These are phyloP conservation scores for Lasiodiplodia gonubiensis DNA, from an alignment of 2,329 filamentous ascomycete species.

Conservation along the genomic window DNA sequence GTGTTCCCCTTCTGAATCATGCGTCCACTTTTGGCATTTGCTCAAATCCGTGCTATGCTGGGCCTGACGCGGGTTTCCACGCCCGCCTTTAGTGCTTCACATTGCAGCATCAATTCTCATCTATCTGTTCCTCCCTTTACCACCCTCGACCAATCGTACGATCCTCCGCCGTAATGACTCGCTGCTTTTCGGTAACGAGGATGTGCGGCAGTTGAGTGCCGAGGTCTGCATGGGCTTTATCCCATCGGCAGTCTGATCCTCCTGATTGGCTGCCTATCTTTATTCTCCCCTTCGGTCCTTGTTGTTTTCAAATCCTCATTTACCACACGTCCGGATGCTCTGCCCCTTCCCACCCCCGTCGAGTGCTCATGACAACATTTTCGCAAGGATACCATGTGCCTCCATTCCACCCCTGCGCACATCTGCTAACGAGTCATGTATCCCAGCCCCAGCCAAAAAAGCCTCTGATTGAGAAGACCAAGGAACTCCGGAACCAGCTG, in stretches of 20 bases:
- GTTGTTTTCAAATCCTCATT: slow-evolving; percentile 5
- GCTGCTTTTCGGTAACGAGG: slow-evolving; percentile 5
- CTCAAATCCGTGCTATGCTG: slow-evolving; percentile 14
- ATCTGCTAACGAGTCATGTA: slow-evolving; percentile 25
- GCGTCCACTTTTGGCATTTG: background rate
- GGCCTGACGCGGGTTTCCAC: slow-evolving; percentile 17
- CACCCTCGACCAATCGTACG: slow-evolving; percentile 10
- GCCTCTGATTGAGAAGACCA: slow-evolving; percentile 36
- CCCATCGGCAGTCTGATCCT: background rate
- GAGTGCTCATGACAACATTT: slow-evolving; percentile 7
- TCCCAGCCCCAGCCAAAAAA: slow-evolving; percentile 30
- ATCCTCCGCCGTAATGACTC: slow-evolving; percentile 1
- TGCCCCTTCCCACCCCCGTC: background rate
- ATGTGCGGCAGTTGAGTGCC: slow-evolving; percentile 11
- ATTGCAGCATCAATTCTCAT: slow-evolving; percentile 9
- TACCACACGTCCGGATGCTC: slow-evolving; percentile 10
- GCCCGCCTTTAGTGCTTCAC: background rate
- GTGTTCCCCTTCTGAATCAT: slow-evolving; percentile 12
- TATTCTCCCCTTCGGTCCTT: background rate
- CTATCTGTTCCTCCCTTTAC: slow-evolving; percentile 1
- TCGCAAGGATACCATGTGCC: slow-evolving; percentile 15
- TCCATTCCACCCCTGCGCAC: slow-evolving; percentile 16
- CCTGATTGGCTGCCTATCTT: slow-evolving; percentile 6
- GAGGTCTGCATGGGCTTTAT: slow-evolving; percentile 5
- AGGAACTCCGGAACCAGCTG: slow-evolving; percentile 41